These are phyloP conservation scores for Chlorophyllum brunneum DNA, from an alignment of 768 basidiomycete genomes.

Conservation along the genomic window DNA sequence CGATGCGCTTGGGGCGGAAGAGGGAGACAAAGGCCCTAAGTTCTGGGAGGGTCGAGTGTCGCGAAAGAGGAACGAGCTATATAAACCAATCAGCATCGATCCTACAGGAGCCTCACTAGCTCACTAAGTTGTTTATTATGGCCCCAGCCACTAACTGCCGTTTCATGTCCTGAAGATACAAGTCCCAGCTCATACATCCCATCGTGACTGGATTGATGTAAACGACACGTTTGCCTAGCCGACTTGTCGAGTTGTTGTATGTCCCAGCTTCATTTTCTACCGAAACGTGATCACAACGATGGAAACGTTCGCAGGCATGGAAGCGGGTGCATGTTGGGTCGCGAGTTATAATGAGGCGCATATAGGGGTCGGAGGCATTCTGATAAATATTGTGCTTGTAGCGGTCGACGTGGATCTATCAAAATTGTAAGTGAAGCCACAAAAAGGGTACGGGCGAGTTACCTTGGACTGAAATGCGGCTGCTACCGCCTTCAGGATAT, in stretches of 20 bases:
- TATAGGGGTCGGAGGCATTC: slow-evolving; percentile 53
- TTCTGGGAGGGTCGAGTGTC: slow-evolving; percentile 88
- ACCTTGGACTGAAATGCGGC: slow-evolving; percentile 63
- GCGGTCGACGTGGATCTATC: slow-evolving; percentile 83
- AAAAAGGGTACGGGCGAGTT: slow-evolving; percentile 9
- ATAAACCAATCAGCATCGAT: not conserved
- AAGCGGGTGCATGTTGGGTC: slow-evolving; percentile 70
- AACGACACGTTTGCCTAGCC: slow-evolving; percentile 57
- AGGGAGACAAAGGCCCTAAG: slow-evolving; percentile 75
- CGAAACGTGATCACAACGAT: slow-evolving; percentile 63
- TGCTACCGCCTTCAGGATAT: slow-evolving; percentile 75
- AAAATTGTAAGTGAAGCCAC: not conserved
- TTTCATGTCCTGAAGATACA: slow-evolving; percentile 39
- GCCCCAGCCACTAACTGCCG: slow-evolving; percentile 36
- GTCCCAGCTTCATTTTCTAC: slow-evolving; percentile 31
- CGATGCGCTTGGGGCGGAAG: slow-evolving; percentile 71
- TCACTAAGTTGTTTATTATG: slow-evolving; percentile 60
- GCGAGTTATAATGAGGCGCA: slow-evolving; percentile 54
- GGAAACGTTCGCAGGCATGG: slow-evolving; percentile 88
- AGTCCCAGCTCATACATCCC: slow-evolving; percentile 46
- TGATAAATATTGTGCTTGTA: slow-evolving; percentile 78
- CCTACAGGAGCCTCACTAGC: slow-evolving; percentile 15
- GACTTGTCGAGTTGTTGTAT: slow-evolving; percentile 33
- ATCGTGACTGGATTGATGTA: slow-evolving; percentile 85
- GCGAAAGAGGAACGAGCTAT: slow-evolving; percentile 77